Conservation (phyloP, 345 rosid species). For the Eucalyptus urophylla region DNA sequence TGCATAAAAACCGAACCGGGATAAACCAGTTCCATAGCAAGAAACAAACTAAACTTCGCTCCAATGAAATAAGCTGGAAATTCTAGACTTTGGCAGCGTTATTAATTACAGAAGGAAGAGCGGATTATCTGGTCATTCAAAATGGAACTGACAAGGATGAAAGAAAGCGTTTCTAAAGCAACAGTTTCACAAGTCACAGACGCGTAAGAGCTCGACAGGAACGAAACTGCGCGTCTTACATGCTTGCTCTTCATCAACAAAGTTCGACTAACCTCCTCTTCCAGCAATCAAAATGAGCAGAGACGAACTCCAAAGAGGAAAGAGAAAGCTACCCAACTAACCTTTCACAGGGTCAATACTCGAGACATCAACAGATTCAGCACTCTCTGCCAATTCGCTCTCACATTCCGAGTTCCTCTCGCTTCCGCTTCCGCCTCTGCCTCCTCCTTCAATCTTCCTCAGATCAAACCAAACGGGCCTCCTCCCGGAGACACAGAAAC, state of each 20-base stretch:
- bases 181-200: neutral
- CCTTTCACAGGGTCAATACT: conserved; percentile 58
- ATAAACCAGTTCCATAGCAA: neutral
- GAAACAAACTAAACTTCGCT: neutral
- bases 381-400: conserved; percentile 3
- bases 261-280: neutral
- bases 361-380: conserved; percentile 6
- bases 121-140: neutral
- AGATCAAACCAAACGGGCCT: conserved; percentile 45
- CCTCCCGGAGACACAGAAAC: conserved; percentile 42
- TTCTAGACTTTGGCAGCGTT: neutral
- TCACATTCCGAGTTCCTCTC: conserved; percentile 8
- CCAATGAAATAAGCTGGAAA: neutral
- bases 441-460: neutral
- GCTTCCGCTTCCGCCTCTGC: neutral
- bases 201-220: neutral
- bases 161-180: neutral
- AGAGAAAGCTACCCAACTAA: neutral
- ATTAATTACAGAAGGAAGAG: neutral
- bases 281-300: neutral
- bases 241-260: neutral
- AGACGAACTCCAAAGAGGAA: neutral
- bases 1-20: neutral
- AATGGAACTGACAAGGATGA: neutral
- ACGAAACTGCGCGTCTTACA: neutral